Evolutionary conservation across 495 filamentous ascomycete genomes (phyloP), one percentile per base, ranked within the genome.

Genomic region (Hypoxylon rickii): DNA sequence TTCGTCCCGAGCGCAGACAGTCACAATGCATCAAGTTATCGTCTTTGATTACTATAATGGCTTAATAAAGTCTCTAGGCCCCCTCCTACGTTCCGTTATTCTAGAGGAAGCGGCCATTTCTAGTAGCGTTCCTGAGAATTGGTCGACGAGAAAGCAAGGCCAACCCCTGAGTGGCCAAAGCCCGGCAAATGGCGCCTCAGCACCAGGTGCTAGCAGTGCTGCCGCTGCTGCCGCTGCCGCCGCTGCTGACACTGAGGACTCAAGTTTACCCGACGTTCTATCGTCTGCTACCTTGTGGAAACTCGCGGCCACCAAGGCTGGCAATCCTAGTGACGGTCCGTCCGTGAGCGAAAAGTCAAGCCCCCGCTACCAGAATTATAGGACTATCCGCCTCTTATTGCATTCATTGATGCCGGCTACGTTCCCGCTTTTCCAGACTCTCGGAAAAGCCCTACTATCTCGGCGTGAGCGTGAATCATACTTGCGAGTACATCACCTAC

Each of bases 61-160:
- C 17, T 73, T 96, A 15, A 78, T 93, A 36, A 78, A 81, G 38
- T 82, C 81, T 24, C 79, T 97, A 12, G 91, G 90, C 7, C 80
- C 82, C 20, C 76, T 98, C 21, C 81, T 95, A 51, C 84, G 87
- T 21, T 83, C 83, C 41, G 88, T 90, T 51, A 78, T 94, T 17
- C 87, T 87, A 77, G 95, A 98, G 68, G 89, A 93, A 52, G 88
- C 89, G 22, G 64, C 86, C 0, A 72, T 97, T 22, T 59, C 61
- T n/a, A 64, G 53, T 10, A 54, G 71, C n/a, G 74, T 76, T 4
- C 77, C 76, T 4, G 66, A 65, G 32, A 60, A 73, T 44, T 80
- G 77, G 77, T 72, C 68, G 12, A 47, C 51, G 11, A 66, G 63
- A 29, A 67, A 63, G 37, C 26, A 22, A 33, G 44, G 43, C 3